These are phyloP conservation scores for Chrysopogon serrulatus DNA, from an alignment of 176 grass and related monocot species.

Conservation along the genomic window DNA sequence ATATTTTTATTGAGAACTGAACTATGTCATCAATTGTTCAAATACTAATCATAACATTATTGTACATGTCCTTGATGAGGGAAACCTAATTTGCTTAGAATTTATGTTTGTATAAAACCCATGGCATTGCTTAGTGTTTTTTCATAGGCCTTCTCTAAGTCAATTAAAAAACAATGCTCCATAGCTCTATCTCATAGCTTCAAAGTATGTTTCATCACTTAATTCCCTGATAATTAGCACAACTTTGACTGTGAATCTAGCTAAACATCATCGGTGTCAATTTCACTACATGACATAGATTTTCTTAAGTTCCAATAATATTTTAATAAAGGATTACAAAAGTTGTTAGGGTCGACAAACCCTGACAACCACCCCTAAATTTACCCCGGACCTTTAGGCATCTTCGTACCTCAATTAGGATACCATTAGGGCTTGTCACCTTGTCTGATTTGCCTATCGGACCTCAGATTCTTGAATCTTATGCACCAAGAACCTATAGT, in stretches of 20 bases:
- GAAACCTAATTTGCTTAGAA: background rate
- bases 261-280: background rate
- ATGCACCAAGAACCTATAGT: background rate
- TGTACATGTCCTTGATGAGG: background rate
- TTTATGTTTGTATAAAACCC: too few relatives aligned
- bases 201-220: background rate
- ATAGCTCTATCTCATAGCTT: background rate
- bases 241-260: background rate
- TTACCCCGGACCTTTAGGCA: background rate
- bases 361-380: background rate
- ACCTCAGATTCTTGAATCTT: background rate
- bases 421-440: background rate
- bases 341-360: background rate
- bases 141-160: too few relatives aligned
- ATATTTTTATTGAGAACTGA: background rate
- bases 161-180: background rate
- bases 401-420: background rate
- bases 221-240: background rate
- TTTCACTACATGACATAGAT: background rate
- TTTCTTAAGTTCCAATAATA: background rate
- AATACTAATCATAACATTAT: background rate
- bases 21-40: background rate
- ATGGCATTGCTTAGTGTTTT: too few relatives aligned
- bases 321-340: background rate
- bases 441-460: background rate